Base-by-base conservation (phyloP, 352 stramenopile genomes). In the Phytopythium litorale region DNA sequence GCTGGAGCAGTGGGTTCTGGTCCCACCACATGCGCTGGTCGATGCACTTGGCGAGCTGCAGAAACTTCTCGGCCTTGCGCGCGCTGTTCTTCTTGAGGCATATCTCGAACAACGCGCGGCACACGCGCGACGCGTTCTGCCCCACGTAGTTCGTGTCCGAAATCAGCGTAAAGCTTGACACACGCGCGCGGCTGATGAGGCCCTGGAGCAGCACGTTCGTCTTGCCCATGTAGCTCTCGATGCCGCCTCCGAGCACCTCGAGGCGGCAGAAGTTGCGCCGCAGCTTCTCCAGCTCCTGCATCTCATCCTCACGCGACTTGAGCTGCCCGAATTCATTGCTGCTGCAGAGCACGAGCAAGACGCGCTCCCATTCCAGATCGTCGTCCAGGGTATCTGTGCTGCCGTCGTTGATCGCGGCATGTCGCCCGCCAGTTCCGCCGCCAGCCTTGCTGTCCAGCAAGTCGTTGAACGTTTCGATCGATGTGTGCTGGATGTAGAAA, bases 101-200 rank as follows among this genome's bases (percentile, higher is more conserved):
- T 59, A 99, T 99, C 76, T 99, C 98, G 79, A 99, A 99, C 37
- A 99, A 74, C 25, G 97, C 98, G 25, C 98, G 87, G 16, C 96
- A 95, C 32, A 99, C 96, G 52, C 98, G 88, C 38, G 94, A 97
- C 11, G 96, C 97, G 71, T 99, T 99, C 56, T 99, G 97, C 19
- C 96, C 97, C 7, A 99, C 97, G 78, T 99, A 99, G 65, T 99
- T 99, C 4, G 94, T 99, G 79, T 99, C 98, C 11, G 94, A 98
- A 60, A 99, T 98, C 3, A 99, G 75, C 18, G 98, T 99, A 64
- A 99, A 99, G 57, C 87, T 96, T 15, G 83, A 92, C n/a, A 99
- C 78, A 45, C 89, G 74, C 42, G 87, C 80, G 67, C 81, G 73
- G 21, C 75, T 73, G 48, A 92, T 81, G 25, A 92, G 53, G 58